Conservation (phyloP, 176 grass and related monocot genomes). For the Oryza glumipatula region DNA sequence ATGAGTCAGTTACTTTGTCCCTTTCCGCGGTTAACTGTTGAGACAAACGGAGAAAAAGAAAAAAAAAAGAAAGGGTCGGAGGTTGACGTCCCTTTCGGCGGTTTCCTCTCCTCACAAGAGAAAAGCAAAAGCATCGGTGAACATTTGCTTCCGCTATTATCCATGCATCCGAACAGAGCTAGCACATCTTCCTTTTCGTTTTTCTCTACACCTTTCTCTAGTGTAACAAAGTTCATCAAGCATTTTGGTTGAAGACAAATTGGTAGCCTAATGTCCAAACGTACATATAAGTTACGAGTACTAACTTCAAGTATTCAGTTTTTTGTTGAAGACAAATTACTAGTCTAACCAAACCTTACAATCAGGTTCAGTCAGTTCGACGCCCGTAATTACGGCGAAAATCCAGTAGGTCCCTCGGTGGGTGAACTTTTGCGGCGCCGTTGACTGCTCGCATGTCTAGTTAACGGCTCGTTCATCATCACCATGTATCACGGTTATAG, state of each 20-base stretch:
- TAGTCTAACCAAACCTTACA: background rate
- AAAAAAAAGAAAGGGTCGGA: too few species aligned
- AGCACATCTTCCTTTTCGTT: background rate
- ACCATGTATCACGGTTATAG: conserved; percentile 16
- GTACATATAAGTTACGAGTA: background rate
- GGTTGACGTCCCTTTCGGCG: background rate
- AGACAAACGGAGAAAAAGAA: background rate
- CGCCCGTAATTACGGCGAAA: conserved; percentile 45
- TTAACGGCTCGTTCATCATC: conserved; percentile 3
- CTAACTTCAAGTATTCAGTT: background rate
- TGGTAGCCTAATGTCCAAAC: background rate
- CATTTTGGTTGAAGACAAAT: background rate
- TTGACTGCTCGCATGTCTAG: conserved; percentile 16
- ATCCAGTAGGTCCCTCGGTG: background rate
- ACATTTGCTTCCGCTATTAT: background rate
- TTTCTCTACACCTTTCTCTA: background rate
- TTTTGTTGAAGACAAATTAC: background rate
- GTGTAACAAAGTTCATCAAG: background rate
- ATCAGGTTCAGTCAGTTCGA: conserved; percentile 20
- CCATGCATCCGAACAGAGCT: background rate
- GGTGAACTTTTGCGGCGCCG: conserved; percentile 40
- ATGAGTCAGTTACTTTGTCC: conserved; percentile 42
- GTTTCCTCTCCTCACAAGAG: background rate
- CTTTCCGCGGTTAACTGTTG: conserved; percentile 33
- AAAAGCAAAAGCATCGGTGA: background rate